Conservation (phyloP, 495 filamentous ascomycete species). For the Polyplosphaeria fusca region DNA sequence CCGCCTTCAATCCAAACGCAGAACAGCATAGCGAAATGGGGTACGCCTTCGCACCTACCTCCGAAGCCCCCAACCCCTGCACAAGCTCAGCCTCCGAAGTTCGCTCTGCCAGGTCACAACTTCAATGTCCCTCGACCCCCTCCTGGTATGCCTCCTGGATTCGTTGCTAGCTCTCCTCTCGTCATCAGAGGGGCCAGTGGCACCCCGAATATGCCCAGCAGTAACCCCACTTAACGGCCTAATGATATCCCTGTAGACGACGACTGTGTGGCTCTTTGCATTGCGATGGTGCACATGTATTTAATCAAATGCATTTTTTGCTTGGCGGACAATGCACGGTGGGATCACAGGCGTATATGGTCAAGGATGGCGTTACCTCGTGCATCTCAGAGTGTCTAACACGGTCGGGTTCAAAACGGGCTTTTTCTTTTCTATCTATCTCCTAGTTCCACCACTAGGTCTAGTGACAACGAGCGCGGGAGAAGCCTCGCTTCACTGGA, state of each 20-base stretch:
- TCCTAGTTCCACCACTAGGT: too few species aligned
- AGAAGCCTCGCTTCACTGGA: too few species aligned
- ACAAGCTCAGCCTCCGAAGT: conserved; percentile 33
- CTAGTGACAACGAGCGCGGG: too few species aligned
- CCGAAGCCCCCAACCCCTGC: conserved; percentile 44
- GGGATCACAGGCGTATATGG: too few species aligned
- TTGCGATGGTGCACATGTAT: conserved; percentile 18
- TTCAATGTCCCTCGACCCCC: conserved; percentile 11
- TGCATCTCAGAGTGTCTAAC: too few species aligned
- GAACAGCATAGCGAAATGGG: conserved; percentile 47
- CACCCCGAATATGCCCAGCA: neutral
- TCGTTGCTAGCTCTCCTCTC: neutral
- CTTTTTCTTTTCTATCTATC: too few species aligned
- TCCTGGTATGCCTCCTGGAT: conserved; percentile 9
- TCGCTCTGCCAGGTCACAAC: conserved; percentile 19
- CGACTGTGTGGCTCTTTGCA: conserved; percentile 27
- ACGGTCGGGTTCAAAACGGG: too few species aligned
- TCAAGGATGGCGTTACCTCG: too few species aligned
- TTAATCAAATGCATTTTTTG: neutral
- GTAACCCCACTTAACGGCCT: conserved; percentile 3
- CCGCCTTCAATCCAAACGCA: conserved; percentile 24
- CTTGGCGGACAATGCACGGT: neutral
- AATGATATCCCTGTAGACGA: conserved; percentile 4
- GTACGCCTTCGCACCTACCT: conserved; percentile 43
- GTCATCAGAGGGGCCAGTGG: conserved; percentile 3